phyloP scores from a whole-genome alignment of 176 grass and related monocot genomes.

The Tillandsia leiboldiana region DNA sequence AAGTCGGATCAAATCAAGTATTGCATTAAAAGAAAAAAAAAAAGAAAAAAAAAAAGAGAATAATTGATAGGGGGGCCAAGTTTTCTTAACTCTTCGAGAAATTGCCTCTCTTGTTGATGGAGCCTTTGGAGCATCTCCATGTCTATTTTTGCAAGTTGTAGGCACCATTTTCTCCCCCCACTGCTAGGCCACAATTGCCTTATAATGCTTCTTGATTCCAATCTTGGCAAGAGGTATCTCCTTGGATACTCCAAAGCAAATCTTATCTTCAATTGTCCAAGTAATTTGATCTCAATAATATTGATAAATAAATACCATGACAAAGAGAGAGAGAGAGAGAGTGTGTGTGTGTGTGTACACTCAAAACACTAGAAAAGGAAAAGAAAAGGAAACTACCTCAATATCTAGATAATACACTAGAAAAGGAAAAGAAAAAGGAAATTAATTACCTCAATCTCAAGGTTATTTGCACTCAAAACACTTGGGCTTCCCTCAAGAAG shows the following conservation, averaged over 20 bases:
- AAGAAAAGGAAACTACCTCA: too few species aligned
- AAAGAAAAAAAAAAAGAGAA: too few species aligned
- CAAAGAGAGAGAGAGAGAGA: too few species aligned
- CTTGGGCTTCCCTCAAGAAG: not conserved
- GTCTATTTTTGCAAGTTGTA: not conserved
- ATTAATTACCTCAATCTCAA: not conserved
- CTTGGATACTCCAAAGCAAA: conserved; percentile 12
- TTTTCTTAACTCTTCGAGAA: not conserved
- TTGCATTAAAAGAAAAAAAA: too few species aligned
- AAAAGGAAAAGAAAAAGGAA: too few species aligned
- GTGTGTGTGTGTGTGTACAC: too few species aligned
- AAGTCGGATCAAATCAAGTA: too few species aligned
- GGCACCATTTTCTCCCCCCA: not conserved
- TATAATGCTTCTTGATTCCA: not conserved
- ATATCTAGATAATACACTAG: too few species aligned
- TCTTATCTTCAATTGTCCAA: not conserved
- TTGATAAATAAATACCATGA: too few species aligned
- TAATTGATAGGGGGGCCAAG: too few species aligned
- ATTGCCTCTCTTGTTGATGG: conserved; percentile 1
- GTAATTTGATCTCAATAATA: too few species aligned
- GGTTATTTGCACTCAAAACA: not conserved
- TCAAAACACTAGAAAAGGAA: too few species aligned
- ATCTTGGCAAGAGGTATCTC: conserved; percentile 3
- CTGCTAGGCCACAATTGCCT: not conserved
- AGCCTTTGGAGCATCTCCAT: conserved; percentile 3